Base-by-base conservation (phyloP, 768 basidiomycete genomes). In the Auriscalpium vulgare region DNA sequence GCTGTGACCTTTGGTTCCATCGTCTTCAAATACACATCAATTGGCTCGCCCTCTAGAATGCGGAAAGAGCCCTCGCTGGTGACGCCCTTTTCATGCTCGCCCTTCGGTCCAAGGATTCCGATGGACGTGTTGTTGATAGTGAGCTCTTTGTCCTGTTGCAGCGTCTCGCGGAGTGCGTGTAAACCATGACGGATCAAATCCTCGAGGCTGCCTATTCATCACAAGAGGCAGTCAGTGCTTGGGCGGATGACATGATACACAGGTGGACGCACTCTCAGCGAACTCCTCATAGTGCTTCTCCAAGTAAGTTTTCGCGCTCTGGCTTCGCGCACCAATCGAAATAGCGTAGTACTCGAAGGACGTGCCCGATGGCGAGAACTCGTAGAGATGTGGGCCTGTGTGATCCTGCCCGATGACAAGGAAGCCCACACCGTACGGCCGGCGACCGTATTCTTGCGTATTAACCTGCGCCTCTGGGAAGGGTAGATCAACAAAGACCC, bases 341-440 rank as follows among this genome's bases (percentile, higher is more conserved):
- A 97, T 95, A 49, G 97, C 97, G 68, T 85, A 92, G 73, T 97
- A 99, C 70, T 98, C 95, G 68, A 95, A 97, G 19, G 92, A 91
- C 67, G 91, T 95, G 17, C 97, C 97, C 0, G 95, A 90, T 0
- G 97, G 97, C 1, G 95, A 95, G 76, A 99, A 98, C 71, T 98
- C 97, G 72, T 91, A 97, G 40, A 99, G 82, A 71, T 98, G 97
- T 4, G 97, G 95, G 3, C 97, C 97, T n/a, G 87, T 84, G 66
- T 95, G 88, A 71, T 98, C 97, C 65, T 88, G 83, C 10, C 97
- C 97, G 61, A 97, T 88, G 60, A 99, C 95, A 48, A 99, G 87
- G 78, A 98, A 95, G 7, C 97, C 97, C 10, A 99, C 97, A 69
- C 97, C 97, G 64, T 99, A 99, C 2, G 97, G 97, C 54, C 97